These are phyloP conservation scores for Dioszegia aurantiaca DNA, from an alignment of 768 basidiomycete genomes.

Conservation along the genomic window DNA sequence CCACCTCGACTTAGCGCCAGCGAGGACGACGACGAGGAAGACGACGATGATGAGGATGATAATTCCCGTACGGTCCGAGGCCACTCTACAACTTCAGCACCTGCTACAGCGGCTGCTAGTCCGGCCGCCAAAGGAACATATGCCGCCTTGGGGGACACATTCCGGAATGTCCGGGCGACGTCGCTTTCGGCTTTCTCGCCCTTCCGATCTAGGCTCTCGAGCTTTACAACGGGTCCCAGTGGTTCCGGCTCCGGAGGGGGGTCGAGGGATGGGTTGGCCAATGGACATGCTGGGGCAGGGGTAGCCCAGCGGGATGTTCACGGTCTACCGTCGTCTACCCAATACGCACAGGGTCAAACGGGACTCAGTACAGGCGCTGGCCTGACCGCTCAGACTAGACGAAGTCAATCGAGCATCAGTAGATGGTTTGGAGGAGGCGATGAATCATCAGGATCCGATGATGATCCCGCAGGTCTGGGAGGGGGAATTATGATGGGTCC, in stretches of 20 bases:
- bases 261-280: too few relatives aligned
- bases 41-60: conserved; percentile 8
- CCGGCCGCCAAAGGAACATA: conserved; percentile 1
- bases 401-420: conserved; percentile 12
- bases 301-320: background rate
- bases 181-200: conserved; percentile 30
- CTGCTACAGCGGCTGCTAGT: background rate
- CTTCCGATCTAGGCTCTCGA: conserved; percentile 22
- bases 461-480: conserved; percentile 21
- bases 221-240: background rate
- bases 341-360: background rate
- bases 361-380: background rate
- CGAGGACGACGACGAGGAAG: background rate
- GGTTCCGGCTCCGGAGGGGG: too few relatives aligned
- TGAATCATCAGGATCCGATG: conserved; percentile 21
- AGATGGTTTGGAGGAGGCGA: conserved; percentile 27
- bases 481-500: background rate
- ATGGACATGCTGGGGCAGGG: too few relatives aligned
- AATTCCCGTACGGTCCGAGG: background rate
- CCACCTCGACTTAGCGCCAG: background rate
- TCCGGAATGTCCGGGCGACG: conserved; percentile 35
- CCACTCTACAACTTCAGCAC: background rate
- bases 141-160: conserved; percentile 28
- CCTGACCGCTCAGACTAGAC: background rate
- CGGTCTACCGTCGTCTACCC: background rate